phyloP scores from a whole-genome alignment of 768 basidiomycete species.

The Leccinum obscurum region DNA sequence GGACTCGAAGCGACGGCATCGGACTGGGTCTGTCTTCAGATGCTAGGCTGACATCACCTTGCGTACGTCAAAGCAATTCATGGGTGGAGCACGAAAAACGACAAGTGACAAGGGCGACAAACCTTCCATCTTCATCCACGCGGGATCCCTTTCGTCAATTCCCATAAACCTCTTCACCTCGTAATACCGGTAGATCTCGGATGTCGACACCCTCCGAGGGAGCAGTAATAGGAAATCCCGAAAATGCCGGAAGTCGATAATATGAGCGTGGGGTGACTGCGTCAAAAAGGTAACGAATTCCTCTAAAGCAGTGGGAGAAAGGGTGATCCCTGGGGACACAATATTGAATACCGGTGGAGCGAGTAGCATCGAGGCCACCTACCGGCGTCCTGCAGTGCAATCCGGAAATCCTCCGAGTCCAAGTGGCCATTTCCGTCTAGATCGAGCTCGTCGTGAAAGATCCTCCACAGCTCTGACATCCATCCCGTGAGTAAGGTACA shows the following conservation, averaged over 20 bases:
- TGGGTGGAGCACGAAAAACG: conserved; percentile 15
- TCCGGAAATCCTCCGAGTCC: conserved; percentile 60
- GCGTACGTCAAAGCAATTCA: conserved; percentile 26
- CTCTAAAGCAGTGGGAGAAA: conserved; percentile 65
- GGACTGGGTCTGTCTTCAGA: conserved; percentile 68
- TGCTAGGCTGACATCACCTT: conserved; percentile 78
- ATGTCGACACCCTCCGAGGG: conserved; percentile 75
- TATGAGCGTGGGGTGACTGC: conserved; percentile 64
- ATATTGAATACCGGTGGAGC: conserved; percentile 19
- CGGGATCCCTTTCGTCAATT: conserved; percentile 75
- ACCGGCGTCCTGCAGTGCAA: conserved; percentile 77
- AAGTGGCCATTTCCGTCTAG: conserved; percentile 84
- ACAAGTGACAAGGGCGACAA: conserved; percentile 22
- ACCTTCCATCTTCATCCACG: conserved; percentile 91
- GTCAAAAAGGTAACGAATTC: conserved; percentile 84
- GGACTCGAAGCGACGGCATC: conserved; percentile 17
- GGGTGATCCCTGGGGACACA: conserved; percentile 58
- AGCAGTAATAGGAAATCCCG: conserved; percentile 87
- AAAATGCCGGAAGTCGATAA: conserved; percentile 81
- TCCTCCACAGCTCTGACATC: conserved; percentile 77
- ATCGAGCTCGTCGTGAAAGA: conserved; percentile 90
- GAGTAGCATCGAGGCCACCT: conserved; percentile 24
- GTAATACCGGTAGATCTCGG: conserved; percentile 87
- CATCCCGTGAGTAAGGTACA: conserved; percentile 18
- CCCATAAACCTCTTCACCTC: conserved; percentile 66